Percentiles rank a stretch among this genome's conserved stretches.
phyloP scores from a whole-genome alignment of 1,284 basidiomycete species.

The Heterobasidion irregulare region DNA sequence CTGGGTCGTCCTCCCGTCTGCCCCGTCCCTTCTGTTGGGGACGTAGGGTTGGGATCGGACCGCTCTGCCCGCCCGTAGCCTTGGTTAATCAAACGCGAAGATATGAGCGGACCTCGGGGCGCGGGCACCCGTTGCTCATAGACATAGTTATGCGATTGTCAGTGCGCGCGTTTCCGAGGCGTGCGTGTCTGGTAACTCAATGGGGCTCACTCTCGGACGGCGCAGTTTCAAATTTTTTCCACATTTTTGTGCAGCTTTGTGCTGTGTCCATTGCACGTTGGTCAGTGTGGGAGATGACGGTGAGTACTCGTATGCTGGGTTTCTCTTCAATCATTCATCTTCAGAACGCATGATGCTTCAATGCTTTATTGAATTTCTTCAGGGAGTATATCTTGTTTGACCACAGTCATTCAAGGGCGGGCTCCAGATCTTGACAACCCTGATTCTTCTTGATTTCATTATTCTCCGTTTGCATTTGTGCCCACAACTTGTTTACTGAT shows the following conservation, averaged over 20 bases:
- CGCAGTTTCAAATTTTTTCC: slow-evolving; percentile 39
- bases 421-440: slow-evolving; percentile 74
- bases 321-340: neutral
- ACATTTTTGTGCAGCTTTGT: slow-evolving; percentile 19
- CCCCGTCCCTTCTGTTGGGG: slow-evolving; percentile 2
- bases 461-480: neutral
- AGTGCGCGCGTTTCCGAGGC: slow-evolving; percentile 20
- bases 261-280: slow-evolving; percentile 9
- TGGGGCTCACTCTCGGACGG: slow-evolving; percentile 83
- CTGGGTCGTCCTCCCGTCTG: neutral
- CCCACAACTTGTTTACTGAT: neutral
- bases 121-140: slow-evolving; percentile 67
- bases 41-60: slow-evolving; percentile 4
- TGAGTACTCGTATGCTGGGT: too few species aligned
- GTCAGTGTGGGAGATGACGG: too few species aligned
- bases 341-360: slow-evolving; percentile 36
- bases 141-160: slow-evolving; percentile 81
- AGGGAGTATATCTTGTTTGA: slow-evolving; percentile 61
- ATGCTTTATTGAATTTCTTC: slow-evolving; percentile 72
- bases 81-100: slow-evolving; percentile 42
- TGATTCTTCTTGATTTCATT: slow-evolving; percentile 27
- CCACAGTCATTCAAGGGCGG: slow-evolving; percentile 31
- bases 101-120: slow-evolving; percentile 50
- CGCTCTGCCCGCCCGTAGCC: slow-evolving; percentile 9
- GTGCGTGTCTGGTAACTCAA: slow-evolving; percentile 51